Percentiles rank a stretch among this genome's conserved stretches.
Evolutionary conservation across 805 yeast species (phyloP).

Genomic region (Metschnikowia vanudenii): DNA sequence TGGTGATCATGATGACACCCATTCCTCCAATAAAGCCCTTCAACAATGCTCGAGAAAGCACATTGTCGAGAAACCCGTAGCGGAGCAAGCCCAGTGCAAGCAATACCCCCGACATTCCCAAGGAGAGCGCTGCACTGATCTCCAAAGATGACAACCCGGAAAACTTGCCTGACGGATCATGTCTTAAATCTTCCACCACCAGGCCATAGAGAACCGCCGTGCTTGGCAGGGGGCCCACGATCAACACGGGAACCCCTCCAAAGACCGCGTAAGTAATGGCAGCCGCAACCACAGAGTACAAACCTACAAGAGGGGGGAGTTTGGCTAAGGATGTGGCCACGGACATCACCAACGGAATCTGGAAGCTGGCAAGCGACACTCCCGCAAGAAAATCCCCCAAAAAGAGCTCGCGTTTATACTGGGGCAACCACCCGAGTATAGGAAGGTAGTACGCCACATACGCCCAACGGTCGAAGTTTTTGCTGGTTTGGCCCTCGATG

Average conservation of each 20-base stretch:
- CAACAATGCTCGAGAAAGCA: conserved; percentile 70
- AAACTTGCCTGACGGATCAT: conserved; percentile 33
- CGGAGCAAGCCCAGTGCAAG: conserved; percentile 49
- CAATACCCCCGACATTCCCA: conserved; percentile 21
- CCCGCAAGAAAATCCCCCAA: conserved; percentile 36
- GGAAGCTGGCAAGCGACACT: conserved; percentile 33
- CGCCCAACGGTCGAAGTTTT: conserved; percentile 23
- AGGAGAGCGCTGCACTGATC: conserved; percentile 21
- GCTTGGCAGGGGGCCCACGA: conserved; percentile 92
- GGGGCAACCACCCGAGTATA: conserved; percentile 32
- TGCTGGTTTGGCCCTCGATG: conserved; percentile 9
- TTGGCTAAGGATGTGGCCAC: conserved; percentile 83
- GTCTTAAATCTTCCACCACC: conserved; percentile 47
- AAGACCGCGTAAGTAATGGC: conserved; percentile 74
- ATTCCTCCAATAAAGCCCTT: conserved; percentile 86
- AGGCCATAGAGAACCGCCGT: conserved; percentile 82
- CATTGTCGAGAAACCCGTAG: conserved; percentile 81
- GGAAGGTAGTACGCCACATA: conserved; percentile 35
- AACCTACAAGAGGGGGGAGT: conserved; percentile 77
- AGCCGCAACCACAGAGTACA: conserved; percentile 72
- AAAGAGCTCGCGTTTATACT: conserved; percentile 19
- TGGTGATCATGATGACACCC: conserved; percentile 75
- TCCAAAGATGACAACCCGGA: conserved; percentile 36
- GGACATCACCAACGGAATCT: conserved; percentile 54
- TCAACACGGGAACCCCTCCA: conserved; percentile 86